Percentiles rank a stretch among this genome's conserved stretches.
phyloP scores from a whole-genome alignment of 2,329 filamentous ascomycete genomes.

The Aspergillus proliferans region DNA sequence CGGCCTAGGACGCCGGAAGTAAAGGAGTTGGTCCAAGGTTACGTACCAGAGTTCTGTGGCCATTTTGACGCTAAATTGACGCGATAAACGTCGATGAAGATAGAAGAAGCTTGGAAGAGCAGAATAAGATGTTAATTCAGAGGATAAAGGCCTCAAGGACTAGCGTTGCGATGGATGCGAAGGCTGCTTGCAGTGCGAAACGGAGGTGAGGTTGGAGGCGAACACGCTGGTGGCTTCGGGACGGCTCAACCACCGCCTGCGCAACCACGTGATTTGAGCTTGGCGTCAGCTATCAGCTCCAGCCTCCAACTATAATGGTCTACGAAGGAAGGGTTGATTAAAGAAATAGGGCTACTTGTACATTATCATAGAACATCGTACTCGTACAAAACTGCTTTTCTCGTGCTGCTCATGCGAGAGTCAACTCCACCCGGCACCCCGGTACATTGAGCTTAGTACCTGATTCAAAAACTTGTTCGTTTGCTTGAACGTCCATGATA shows the following conservation, averaged over 20 bases:
- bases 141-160: slow-evolving; percentile 18
- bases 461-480: slow-evolving; percentile 8
- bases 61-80: slow-evolving; percentile 52
- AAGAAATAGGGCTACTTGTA: background rate
- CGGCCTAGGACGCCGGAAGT: slow-evolving; percentile 22
- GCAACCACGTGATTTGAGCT: slow-evolving; percentile 26
- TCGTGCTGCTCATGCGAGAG: slow-evolving; percentile 8
- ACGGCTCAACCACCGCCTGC: slow-evolving; percentile 17
- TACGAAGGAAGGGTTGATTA: background rate
- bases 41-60: slow-evolving; percentile 76
- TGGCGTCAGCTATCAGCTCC: slow-evolving; percentile 13
- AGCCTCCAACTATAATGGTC: background rate
- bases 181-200: slow-evolving; percentile 21
- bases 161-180: slow-evolving; percentile 21
- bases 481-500: slow-evolving; percentile 4
- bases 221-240: slow-evolving; percentile 29
- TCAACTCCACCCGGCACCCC: slow-evolving; percentile 22
- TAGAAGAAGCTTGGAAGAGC: slow-evolving; percentile 11
- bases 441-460: slow-evolving; percentile 32
- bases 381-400: background rate
- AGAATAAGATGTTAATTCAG: slow-evolving; percentile 10
- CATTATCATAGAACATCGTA: background rate
- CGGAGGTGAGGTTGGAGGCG: slow-evolving; percentile 27
- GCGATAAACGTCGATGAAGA: slow-evolving; percentile 9
- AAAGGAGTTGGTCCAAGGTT: slow-evolving; percentile 31